Base-by-base conservation (phyloP, 78 protist species). In the slime mould (Dictyostelium discoideum) region DNA sequence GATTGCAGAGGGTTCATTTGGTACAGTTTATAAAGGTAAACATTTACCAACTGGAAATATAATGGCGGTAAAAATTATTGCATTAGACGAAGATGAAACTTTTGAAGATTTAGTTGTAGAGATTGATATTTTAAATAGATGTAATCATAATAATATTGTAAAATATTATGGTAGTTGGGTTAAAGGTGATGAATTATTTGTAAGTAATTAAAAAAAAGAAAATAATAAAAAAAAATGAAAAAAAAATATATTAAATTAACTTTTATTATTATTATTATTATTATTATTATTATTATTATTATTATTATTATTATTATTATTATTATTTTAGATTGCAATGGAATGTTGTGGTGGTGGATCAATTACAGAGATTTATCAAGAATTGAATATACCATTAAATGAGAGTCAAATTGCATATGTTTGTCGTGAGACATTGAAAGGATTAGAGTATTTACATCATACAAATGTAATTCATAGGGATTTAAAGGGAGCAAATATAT, bases 341-440 rank as follows among this genome's bases (percentile, higher is more conserved):
- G 97, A 95, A 77, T 95, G 92, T 69, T 95, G 97, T 85, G 97
- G 92, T 18, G 97, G 97, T 85, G 95, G 95, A n/a, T 86, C 97
- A 42, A 87, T 95, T 57, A 84, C 92, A 46, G 97, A 83, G 69
- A 95, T 95, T 42, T 95, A 95, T 85, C 95, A 95, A 84, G 96
- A 87, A 83, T 86, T 86, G 60, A 86, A 77, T 84, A 69, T 60
- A 84, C 96, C 96, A 69, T 63, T 93, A 48, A 93, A 7, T 16
- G 96, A 93, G 37, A 32, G 20, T 73, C 96, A 93, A 80, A 93
- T 93, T 79, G 96, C 94, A 77, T 86, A 87, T 84, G 88, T 93
- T 76, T 87, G 94, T 40, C 32, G 96, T 32, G 96, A 93, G 54
- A 93, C 96, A 22, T 77, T 93, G 24, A 86, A 93, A 60, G 98